Percentiles rank a stretch among this genome's conserved stretches.
Evolutionary conservation across 2,329 filamentous ascomycete species (phyloP).

Genomic region (Fusarium neocosmosporiellum): DNA sequence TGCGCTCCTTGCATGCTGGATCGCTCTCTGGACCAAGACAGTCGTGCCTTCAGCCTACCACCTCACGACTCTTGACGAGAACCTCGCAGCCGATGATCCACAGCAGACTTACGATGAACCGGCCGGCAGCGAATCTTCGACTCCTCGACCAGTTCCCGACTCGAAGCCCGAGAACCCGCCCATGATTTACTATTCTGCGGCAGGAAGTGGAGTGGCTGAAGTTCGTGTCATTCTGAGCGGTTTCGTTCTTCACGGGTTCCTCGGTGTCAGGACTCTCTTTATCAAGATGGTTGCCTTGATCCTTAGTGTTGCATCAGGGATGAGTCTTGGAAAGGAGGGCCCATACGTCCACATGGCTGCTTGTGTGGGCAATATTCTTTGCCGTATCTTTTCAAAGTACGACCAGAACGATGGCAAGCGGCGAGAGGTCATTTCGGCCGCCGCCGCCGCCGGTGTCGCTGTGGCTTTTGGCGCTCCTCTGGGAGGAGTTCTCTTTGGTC

Average conservation of each 20-base stretch:
- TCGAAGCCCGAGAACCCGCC: slow-evolving; percentile 61
- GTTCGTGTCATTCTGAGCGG: slow-evolving; percentile 98
- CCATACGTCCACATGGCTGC: slow-evolving; percentile 98
- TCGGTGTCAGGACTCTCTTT: slow-evolving; percentile 86
- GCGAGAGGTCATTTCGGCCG: slow-evolving; percentile 92
- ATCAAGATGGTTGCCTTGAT: slow-evolving; percentile 87
- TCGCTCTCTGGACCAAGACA: slow-evolving; percentile 93
- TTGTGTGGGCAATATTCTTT: slow-evolving; percentile 94
- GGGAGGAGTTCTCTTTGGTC: slow-evolving; percentile 89
- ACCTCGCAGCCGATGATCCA: slow-evolving; percentile 76
- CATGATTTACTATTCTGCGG: slow-evolving; percentile 95
- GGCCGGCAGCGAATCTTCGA: slow-evolving; percentile 57
- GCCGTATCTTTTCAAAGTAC: slow-evolving; percentile 94
- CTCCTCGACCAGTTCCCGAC: slow-evolving; percentile 54
- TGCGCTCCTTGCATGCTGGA: slow-evolving; percentile 76
- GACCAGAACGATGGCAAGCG: slow-evolving; percentile 94
- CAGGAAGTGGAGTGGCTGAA: slow-evolving; percentile 95
- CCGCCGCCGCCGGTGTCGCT: slow-evolving; percentile 89
- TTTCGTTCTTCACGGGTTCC: slow-evolving; percentile 95
- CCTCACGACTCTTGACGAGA: slow-evolving; percentile 90
- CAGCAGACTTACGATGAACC: slow-evolving; percentile 54
- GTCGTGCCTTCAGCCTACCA: slow-evolving; percentile 90
- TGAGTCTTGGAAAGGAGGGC: slow-evolving; percentile 93
- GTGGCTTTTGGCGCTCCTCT: slow-evolving; percentile 92
- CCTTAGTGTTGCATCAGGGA: slow-evolving; percentile 89